Base-by-base conservation (phyloP, 2,329 filamentous ascomycete species). In the Graphium sp. region DNA sequence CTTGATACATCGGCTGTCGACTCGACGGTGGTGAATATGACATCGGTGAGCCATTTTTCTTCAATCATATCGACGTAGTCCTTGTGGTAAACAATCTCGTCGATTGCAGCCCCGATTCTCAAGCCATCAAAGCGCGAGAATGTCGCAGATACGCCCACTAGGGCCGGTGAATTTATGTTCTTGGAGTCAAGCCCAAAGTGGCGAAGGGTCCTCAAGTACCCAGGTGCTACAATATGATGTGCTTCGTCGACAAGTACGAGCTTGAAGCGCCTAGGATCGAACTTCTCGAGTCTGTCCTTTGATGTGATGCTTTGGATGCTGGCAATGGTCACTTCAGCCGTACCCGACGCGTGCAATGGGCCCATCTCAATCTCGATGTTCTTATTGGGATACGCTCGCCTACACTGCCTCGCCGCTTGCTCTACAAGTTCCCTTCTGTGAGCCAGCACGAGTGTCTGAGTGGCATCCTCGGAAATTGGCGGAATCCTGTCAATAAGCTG, bases 21-120 rank as follows among this genome's bases (percentile, higher is more conserved):
- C 37, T 77, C 65, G 14, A 95, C 85, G 0, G 89, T 95, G 0
- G 89, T 95, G 52, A 98, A 95, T 4, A 87, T 57, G n/a, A 92
- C 80, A 45, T 89, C 71, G 0, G 84, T 76, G 9, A 98, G 65
- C 84, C 85, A 95, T 23, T 89, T 84, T 32, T 91, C 83, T 19
- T 74, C 74, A 34, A 94, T 71, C 66, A 72, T 72, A 36, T 71
- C 65, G 29, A 72, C 52, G 31, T 68, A 70, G 41, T 70, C 62
- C 50, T 84, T 89, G 49, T 95, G 87, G 42, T 93, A 95, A 26
- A 94, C 87, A 35, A 95, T 93, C 44, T 92, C 79, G 41, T 95
- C 87, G 41, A 95, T 89, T 18, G 78, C 85, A 9, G 75, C 62
- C 2, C 85, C 85, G 2, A 95, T 60, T 34, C 69, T 73, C 18